Evolutionary conservation across 352 stramenopile species (phyloP).

Genomic region (Phytophthora palmivora): DNA sequence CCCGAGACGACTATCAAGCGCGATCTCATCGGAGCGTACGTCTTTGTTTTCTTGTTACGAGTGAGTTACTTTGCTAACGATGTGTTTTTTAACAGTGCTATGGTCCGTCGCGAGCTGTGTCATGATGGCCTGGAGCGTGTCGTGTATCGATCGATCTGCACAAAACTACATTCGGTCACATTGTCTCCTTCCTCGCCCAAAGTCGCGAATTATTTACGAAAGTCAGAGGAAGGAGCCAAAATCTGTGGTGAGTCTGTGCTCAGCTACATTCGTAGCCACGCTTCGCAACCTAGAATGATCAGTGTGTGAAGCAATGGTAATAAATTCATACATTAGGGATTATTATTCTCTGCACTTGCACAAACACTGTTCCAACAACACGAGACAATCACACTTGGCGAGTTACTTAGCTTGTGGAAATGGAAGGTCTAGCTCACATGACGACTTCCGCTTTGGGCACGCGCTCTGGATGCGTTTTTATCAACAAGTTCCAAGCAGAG

Average conservation of each 20-base stretch:
- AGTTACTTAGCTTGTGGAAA: background rate
- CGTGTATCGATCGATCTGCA: conserved; percentile 42
- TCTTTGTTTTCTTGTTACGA: conserved; percentile 3
- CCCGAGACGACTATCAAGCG: conserved; percentile 38
- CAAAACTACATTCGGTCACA: conserved; percentile 43
- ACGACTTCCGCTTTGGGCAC: conserved; percentile 35
- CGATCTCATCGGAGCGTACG: conserved; percentile 43
- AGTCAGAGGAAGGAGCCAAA: conserved; percentile 31
- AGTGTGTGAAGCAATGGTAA: conserved; percentile 18
- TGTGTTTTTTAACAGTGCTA: conserved; percentile 39
- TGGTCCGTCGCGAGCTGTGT: conserved; percentile 43
- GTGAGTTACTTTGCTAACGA: conserved; percentile 12
- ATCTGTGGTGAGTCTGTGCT: conserved; percentile 53
- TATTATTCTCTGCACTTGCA: conserved; percentile 23
- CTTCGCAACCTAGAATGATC: conserved; percentile 8
- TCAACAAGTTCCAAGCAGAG: conserved; percentile 63
- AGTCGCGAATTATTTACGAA: conserved; percentile 38
- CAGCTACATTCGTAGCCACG: conserved; percentile 49
- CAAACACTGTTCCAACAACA: conserved; percentile 2
- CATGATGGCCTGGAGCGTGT: conserved; percentile 42
- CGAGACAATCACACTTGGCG: too few relatives aligned
- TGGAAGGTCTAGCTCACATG: conserved; percentile 22
- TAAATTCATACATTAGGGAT: conserved; percentile 30
- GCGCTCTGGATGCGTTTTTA: conserved; percentile 58
- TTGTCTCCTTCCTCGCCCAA: conserved; percentile 7